phyloP scores from a whole-genome alignment of 78 protist species.

The Andalucia godoyi region DNA sequence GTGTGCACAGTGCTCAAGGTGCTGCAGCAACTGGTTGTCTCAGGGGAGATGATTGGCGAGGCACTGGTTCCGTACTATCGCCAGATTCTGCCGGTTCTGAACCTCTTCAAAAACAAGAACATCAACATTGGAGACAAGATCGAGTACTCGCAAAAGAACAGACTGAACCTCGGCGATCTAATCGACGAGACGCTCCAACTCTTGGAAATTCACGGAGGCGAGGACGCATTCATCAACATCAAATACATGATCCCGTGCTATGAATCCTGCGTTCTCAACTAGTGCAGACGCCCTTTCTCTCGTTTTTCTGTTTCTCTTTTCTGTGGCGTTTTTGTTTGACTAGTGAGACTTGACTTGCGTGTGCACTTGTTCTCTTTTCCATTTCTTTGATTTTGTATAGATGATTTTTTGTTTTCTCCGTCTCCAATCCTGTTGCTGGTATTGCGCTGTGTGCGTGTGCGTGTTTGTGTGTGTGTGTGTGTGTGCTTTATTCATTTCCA shows the following conservation, averaged over 20 bases:
- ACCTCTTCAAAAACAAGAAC: slow-evolving; percentile 62
- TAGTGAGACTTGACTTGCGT: too few species aligned
- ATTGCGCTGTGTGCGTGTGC: too few species aligned
- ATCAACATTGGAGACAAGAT: slow-evolving; percentile 61
- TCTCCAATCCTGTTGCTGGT: too few species aligned
- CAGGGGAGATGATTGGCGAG: slow-evolving; percentile 63
- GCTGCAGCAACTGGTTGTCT: slow-evolving; percentile 65
- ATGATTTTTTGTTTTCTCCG: too few species aligned
- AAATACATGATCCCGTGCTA: slow-evolving; percentile 85
- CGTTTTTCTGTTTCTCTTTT: too few species aligned
- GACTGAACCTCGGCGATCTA: slow-evolving; percentile 70
- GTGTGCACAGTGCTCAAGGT: slow-evolving; percentile 61
- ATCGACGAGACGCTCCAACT: slow-evolving; percentile 78
- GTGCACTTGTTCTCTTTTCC: too few species aligned
- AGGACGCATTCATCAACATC: slow-evolving; percentile 82
- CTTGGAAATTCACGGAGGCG: slow-evolving; percentile 57
- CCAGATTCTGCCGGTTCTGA: slow-evolving; percentile 83
- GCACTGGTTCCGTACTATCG: slow-evolving; percentile 86
- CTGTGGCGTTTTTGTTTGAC: too few species aligned
- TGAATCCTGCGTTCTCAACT: slow-evolving; percentile 43
- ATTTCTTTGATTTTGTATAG: too few species aligned
- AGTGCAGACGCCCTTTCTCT: too few species aligned
- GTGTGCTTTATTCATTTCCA: too few species aligned
- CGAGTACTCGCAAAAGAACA: slow-evolving; percentile 68
- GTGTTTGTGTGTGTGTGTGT: too few species aligned